phyloP scores from a whole-genome alignment of 2,329 filamentous ascomycete genomes.

The Colletotrichum sp. region DNA sequence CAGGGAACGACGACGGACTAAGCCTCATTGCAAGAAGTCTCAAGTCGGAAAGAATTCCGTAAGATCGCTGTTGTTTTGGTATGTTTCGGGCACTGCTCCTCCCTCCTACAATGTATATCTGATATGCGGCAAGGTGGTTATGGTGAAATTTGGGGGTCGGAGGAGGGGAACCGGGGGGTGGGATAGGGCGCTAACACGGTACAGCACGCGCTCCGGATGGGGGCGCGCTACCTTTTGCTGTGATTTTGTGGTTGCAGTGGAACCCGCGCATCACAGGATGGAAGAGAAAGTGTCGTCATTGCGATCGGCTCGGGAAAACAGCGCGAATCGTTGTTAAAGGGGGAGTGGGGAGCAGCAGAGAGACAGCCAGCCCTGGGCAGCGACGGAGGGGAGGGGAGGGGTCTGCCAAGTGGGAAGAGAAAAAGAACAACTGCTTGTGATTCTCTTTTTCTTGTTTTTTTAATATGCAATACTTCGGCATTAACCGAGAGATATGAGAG shows the following conservation, averaged over 20 bases:
- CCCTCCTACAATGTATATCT: not conserved
- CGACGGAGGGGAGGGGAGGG: not conserved
- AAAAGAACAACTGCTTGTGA: not conserved
- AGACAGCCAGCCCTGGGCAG: not conserved
- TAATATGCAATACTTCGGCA: not conserved
- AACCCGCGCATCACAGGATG: not conserved
- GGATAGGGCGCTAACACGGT: not conserved
- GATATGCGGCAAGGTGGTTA: not conserved
- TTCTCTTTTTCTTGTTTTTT: not conserved
- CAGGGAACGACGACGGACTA: not conserved
- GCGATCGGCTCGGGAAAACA: conserved; percentile 17
- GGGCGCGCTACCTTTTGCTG: not conserved
- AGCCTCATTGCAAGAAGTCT: not conserved
- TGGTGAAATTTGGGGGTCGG: not conserved
- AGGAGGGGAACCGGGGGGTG: not conserved
- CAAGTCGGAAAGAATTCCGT: not conserved
- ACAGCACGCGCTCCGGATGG: not conserved
- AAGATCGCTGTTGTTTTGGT: not conserved
- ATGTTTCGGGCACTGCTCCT: not conserved
- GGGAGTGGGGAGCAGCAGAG: not conserved
- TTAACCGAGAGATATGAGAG: conserved; percentile 5
- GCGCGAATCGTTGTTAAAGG: not conserved
- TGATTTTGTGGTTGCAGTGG: not conserved
- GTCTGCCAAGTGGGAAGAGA: not conserved
- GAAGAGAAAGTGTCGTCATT: conserved; percentile 11